Evolutionary conservation across 2,329 filamentous ascomycete genomes (phyloP).

Genomic region (Colletotrichum lentis): DNA sequence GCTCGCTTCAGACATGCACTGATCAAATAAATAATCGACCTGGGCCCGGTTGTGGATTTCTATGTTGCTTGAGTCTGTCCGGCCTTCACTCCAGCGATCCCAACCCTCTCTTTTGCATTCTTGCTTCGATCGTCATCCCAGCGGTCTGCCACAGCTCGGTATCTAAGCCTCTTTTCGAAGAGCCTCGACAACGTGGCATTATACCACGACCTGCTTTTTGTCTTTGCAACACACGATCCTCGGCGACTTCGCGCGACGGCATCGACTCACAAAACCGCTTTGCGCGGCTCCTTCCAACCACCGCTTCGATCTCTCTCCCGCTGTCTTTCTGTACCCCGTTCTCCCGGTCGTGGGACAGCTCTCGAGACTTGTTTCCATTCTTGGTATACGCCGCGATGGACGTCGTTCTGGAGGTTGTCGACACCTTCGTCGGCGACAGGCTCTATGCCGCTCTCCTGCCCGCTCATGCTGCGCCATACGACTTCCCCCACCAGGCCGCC

Average conservation of each 20-base stretch:
- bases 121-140: constrained; percentile 25
- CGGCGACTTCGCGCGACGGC: background rate
- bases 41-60: background rate
- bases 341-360: background rate
- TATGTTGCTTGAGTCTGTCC: background rate
- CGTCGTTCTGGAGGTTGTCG: constrained; percentile 84
- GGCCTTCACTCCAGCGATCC: background rate
- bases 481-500: constrained; percentile 58
- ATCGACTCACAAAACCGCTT: constrained; percentile 15
- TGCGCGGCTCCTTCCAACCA: constrained; percentile 4
- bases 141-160: constrained; percentile 10
- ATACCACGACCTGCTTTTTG: background rate
- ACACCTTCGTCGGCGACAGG: constrained; percentile 83
- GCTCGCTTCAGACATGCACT: background rate
- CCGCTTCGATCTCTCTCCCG: constrained; percentile 8
- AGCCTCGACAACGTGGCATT: background rate
- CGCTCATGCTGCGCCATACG: constrained; percentile 60
- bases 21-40: background rate
- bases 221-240: background rate
- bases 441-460: constrained; percentile 79
- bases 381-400: constrained; percentile 71
- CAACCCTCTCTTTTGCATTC: constrained; percentile 6
- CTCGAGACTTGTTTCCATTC: background rate
- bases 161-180: background rate
- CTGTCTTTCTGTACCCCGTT: background rate